Evolutionary conservation across 2,329 filamentous ascomycete genomes (phyloP).

Genomic region (Botryotinia calthae): DNA sequence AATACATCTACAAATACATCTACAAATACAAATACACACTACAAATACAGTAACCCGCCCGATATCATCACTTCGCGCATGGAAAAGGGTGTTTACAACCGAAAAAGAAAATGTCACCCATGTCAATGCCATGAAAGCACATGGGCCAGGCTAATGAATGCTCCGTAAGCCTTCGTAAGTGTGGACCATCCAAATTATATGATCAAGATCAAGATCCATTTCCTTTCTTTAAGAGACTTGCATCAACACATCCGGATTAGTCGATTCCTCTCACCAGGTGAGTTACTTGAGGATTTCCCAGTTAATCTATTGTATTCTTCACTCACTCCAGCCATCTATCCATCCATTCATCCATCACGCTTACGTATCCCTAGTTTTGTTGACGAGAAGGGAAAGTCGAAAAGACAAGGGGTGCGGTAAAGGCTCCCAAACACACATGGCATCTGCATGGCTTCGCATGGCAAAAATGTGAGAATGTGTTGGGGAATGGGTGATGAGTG

Average conservation of each 20-base stretch:
- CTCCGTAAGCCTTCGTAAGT: conserved; percentile 4
- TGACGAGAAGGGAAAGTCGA: not conserved
- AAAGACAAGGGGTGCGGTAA: not conserved
- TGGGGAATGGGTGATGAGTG: not conserved
- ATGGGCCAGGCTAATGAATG: not conserved
- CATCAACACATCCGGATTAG: not conserved
- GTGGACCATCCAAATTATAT: not conserved
- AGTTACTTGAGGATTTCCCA: not conserved
- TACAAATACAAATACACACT: too few relatives aligned
- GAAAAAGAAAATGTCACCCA: not conserved
- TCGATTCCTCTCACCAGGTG: not conserved
- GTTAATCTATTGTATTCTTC: not conserved
- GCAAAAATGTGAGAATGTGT: not conserved
- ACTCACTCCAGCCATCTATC: too few relatives aligned
- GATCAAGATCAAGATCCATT: not conserved
- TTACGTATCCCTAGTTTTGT: not conserved
- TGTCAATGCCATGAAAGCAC: not conserved
- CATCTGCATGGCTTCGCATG: not conserved
- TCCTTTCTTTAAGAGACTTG: too few relatives aligned
- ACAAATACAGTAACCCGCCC: too few relatives aligned
- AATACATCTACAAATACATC: too few relatives aligned
- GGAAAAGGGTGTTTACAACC: not conserved
- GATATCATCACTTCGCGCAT: too few relatives aligned
- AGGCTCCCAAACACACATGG: conserved; percentile 7
- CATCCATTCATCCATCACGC: not conserved